These are phyloP conservation scores for Ascochyta lentis DNA, from an alignment of 2,329 filamentous ascomycete genomes.

Conservation along the genomic window DNA sequence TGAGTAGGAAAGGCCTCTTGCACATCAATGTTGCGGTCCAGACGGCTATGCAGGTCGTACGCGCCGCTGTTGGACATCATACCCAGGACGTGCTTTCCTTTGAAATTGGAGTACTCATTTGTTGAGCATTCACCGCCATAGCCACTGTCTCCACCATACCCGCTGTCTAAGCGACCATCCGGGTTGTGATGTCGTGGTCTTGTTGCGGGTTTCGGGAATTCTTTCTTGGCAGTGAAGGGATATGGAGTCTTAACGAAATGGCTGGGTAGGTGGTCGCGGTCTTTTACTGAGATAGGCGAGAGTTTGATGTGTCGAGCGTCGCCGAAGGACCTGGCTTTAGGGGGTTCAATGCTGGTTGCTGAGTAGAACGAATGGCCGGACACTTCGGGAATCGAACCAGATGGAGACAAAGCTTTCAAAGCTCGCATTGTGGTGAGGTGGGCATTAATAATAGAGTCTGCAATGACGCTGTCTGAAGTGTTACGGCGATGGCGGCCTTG, in stretches of 20 bases:
- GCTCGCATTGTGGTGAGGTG: slow-evolving; percentile 40
- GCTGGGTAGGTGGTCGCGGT: slow-evolving; percentile 28
- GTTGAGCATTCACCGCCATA: slow-evolving; percentile 9
- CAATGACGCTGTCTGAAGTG: slow-evolving; percentile 34
- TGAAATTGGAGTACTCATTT: slow-evolving; percentile 20
- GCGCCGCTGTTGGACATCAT: slow-evolving; percentile 21
- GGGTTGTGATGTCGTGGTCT: slow-evolving; percentile 21
- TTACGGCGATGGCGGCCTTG: slow-evolving; percentile 25
- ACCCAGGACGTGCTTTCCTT: slow-evolving; percentile 35
- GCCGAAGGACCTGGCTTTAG: slow-evolving; percentile 25
- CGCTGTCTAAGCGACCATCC: slow-evolving; percentile 11
- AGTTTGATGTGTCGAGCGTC: slow-evolving; percentile 26
- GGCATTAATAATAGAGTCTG: slow-evolving; percentile 40
- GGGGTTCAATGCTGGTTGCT: slow-evolving; percentile 7
- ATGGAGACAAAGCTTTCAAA: slow-evolving; percentile 31
- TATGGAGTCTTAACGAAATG: slow-evolving; percentile 41
- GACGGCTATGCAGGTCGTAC: slow-evolving; percentile 23
- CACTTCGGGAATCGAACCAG: slow-evolving; percentile 14
- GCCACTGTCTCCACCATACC: slow-evolving; percentile 9
- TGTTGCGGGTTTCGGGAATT: slow-evolving; percentile 33
- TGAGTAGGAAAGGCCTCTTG: slow-evolving; percentile 23
- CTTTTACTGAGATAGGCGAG: slow-evolving; percentile 21
- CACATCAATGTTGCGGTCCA: slow-evolving; percentile 30
- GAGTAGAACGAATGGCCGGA: slow-evolving; percentile 19
- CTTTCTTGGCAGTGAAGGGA: slow-evolving; percentile 33